A percentile compares a stretch with the other conserved stretches of the same genome.
phyloP scores from a whole-genome alignment of 352 stramenopile species.

The Poterioochromonas sp. region DNA sequence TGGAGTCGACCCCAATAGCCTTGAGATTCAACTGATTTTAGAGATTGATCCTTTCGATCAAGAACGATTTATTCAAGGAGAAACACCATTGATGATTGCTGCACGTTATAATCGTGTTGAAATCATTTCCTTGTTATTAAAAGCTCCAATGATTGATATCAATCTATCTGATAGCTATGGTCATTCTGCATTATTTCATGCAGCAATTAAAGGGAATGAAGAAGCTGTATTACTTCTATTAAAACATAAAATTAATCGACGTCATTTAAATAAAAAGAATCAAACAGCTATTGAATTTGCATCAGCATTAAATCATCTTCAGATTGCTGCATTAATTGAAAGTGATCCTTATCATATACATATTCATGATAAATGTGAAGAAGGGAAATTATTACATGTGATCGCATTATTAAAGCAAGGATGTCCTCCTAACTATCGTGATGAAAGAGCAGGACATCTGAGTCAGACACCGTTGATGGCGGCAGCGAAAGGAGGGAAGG shows the following conservation, averaged over 20 bases:
- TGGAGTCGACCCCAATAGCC: too few relatives aligned
- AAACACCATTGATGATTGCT: slow-evolving; percentile 21
- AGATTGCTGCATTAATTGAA: slow-evolving; percentile 11
- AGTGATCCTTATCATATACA: slow-evolving; percentile 6
- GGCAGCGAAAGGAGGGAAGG: not conserved
- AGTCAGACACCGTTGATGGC: slow-evolving; percentile 9
- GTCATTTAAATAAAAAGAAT: not conserved
- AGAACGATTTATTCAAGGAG: not conserved
- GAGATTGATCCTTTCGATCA: too few relatives aligned
- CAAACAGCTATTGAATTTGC: not conserved
- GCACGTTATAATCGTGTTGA: not conserved
- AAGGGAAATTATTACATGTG: not conserved
- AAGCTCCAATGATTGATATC: slow-evolving; percentile 2
- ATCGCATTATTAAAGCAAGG: slow-evolving; percentile 27
- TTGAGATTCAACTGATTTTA: too few relatives aligned
- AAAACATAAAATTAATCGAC: slow-evolving; percentile 21
- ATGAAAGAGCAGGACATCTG: slow-evolving; percentile 12
- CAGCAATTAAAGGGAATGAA: slow-evolving; percentile 37
- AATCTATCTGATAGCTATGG: not conserved
- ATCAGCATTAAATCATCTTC: not conserved
- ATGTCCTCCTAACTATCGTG: slow-evolving; percentile 9
- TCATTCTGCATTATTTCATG: slow-evolving; percentile 39
- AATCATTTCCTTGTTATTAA: slow-evolving; percentile 1
- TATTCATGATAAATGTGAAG: slow-evolving; percentile 19
- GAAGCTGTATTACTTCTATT: slow-evolving; percentile 38